Evolutionary conservation across 306 rosid genomes (phyloP), one percentile per base, ranked within the genome.

Genomic region (Acacia confusa): DNA sequence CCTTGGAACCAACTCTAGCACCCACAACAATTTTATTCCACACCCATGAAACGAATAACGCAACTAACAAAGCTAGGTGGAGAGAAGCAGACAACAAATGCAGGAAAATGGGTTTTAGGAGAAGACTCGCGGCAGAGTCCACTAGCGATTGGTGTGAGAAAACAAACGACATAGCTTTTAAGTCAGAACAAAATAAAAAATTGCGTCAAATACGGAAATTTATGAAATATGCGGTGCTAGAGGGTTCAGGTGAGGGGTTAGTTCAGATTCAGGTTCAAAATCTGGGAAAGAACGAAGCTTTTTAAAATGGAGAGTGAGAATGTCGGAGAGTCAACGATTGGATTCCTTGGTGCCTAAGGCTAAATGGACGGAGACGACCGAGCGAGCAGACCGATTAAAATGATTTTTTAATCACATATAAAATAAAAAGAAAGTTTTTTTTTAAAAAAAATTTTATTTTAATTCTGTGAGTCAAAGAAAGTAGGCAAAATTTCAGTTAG

Each of bases 61-160:
- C 70, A 0, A 82, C 7, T 6, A 89, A 38, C 58, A 89, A 67
- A 3, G 84, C 40, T 24, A 86, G 28, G 74, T 86, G 90, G 44
- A 84, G 11, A 43, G 55, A 22, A 16, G 20, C 70, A 9, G 87
- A 82, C 19, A 84, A 17, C 15, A 75, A 78, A 45, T 85, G 88
- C 19, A 84, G 67, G 81, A 80, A 86, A 86, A 80, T 22, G 70
- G 92, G 87, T 75, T 84, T 34, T 0, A 78, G 60, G 47, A 84
- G 81, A 80, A 86, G 74, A 17, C 14, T 70, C 10, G 79, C 12
- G 20, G 40, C 41, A 44, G 78, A 17, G 60, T 83, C 3, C 70
- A 75, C 66, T 28, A 53, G 28, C 12, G 74, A 41, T 65, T 61
- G 25, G n/a, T 45, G 20, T 3, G 78, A 61, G 32, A 57, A 65